Percentiles rank a stretch among this genome's conserved stretches.
Evolutionary conservation across 495 filamentous ascomycete genomes (phyloP).

Genomic region (Aspergillus cavernicola): DNA sequence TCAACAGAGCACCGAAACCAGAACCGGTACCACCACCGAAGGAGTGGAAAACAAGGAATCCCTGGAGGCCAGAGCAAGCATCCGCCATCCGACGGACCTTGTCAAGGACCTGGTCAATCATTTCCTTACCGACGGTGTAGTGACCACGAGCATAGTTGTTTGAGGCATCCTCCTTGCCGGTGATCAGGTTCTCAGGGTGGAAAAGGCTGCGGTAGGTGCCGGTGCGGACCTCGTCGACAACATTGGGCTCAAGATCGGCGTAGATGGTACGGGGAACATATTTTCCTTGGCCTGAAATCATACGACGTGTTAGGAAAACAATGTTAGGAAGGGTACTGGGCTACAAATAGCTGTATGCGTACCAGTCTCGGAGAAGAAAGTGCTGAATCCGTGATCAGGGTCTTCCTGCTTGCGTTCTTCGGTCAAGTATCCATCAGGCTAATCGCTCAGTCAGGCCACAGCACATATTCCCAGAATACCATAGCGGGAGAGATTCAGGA

Average conservation of each 20-base stretch:
- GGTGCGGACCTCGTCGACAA: constrained; percentile 98
- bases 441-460: constrained; percentile 24
- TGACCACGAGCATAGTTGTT: constrained; percentile 99
- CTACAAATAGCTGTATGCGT: constrained; percentile 23
- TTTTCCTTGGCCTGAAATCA: constrained; percentile 80
- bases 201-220: constrained; percentile 93
- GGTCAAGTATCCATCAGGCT: constrained; percentile 98
- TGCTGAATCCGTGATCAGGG: constrained; percentile 97
- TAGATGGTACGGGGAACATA: constrained; percentile 99
- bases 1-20: constrained; percentile 94
- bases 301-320: constrained; percentile 15
- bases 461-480: not conserved
- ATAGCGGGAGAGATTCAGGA: not conserved
- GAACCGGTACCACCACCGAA: constrained; percentile 99
- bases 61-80: constrained; percentile 95
- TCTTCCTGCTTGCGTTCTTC: constrained; percentile 97
- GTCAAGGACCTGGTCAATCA: constrained; percentile 95
- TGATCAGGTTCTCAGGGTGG: constrained; percentile 99
- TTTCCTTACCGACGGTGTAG: constrained; percentile 98
- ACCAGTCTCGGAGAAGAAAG: constrained; percentile 99
- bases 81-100: constrained; percentile 94
- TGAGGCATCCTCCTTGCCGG: constrained; percentile 98
- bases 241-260: constrained; percentile 99
- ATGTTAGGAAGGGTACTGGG: constrained; percentile 5
- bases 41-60: constrained; percentile 99